Base-by-base conservation (phyloP, 345 rosid species). In the Eutrema heterophyllum region DNA sequence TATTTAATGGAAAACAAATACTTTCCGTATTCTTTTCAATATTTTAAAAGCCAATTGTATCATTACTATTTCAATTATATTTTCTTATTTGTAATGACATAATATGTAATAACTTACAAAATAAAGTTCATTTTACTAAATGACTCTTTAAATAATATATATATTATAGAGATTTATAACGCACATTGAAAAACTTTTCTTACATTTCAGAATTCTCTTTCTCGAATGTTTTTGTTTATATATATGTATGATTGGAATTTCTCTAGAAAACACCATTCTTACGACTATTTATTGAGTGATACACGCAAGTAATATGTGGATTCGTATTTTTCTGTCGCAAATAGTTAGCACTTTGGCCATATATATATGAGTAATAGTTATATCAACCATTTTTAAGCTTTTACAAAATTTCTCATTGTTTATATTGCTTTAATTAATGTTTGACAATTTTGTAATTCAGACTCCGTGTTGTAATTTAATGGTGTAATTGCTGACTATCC, bases 271-370 rank as follows among this genome's bases (percentile, higher is more conserved):
- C 24, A 46, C 57, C 56, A 14, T 9, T 33, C 16, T 32, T 46
- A 18, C 5, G 39, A 67, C 35, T 67, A n/a, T 24, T 15, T 39
- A 15, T 21, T 40, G 39, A 59, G 24, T 50, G 73, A 39, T 62
- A 61, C 52, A 76, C 75, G 71, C 46, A 69, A 16, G 35, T 52
- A 44, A 53, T 76, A 53, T 11, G 55, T 50, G 62, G 61, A 67
- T 67, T 49, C 41, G 13, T 59, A 36, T 59, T 5, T 51, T 50
- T 12, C 56, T 54, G 49, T 75, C 49, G 44, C 51, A 32, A 67
- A 67, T 15, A 41, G 45, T 50, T 39, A 56, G 27, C 8, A 49
- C 16, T 67, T 50, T 67, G 62, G 61, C 52, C 60, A 57, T 43
- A 7, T 24, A 59, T 33, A 11, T 32, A 13, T 55, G 59, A 14